Base-by-base conservation (phyloP, 257 asterid genomes). In the Gentiana dahurica region DNA sequence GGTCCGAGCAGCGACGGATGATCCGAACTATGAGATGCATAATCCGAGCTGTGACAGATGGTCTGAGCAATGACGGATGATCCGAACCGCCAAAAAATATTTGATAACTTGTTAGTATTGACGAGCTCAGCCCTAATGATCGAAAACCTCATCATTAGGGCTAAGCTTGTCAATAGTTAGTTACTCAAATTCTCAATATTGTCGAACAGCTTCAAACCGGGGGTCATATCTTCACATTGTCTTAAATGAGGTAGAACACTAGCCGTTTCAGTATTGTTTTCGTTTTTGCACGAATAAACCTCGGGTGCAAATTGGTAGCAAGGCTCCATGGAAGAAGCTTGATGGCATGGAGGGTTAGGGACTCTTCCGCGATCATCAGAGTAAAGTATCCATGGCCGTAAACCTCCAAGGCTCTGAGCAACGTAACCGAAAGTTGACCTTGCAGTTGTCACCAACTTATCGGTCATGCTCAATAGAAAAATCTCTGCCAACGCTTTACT, bases 371-470 rank as follows among this genome's bases (percentile, higher is more conserved):
- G 76, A 13, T 77, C 82, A 0, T 86, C 73, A 80, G 73, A 71
- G 74, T 79, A 70, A 10, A 88, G 71, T 62, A 88, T 83, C 95
- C 94, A 85, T 0, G 95, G 90, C 79, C 67, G 75, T 57, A 88
- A 4, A 15, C 90, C 94, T 56, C 94, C 95, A 12, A 85, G 86
- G 41, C 95, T 85, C 41, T 88, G 95, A 41, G 95, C 95, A 52
- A 88, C 89, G 51, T 85, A 88, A 5, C 95, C 96, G 13, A 85
- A 88, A 36, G 95, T 88, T 7, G 95, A 85, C 82, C 81, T 74
- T n/a, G 85, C 74, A 53, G 88, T 88, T 6, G 95, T 88, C 3
- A 82, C 90, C 75, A 85, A 36, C 63, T 75, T 88, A 63, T 88
- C 96, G 2, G 72, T 77, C 58, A 85, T 65, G 71, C 94, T 79